A percentile compares a stretch with the other conserved stretches of the same genome.
Conservation (phyloP, 768 basidiomycete species). For the Clitopilus passeckerianus region DNA sequence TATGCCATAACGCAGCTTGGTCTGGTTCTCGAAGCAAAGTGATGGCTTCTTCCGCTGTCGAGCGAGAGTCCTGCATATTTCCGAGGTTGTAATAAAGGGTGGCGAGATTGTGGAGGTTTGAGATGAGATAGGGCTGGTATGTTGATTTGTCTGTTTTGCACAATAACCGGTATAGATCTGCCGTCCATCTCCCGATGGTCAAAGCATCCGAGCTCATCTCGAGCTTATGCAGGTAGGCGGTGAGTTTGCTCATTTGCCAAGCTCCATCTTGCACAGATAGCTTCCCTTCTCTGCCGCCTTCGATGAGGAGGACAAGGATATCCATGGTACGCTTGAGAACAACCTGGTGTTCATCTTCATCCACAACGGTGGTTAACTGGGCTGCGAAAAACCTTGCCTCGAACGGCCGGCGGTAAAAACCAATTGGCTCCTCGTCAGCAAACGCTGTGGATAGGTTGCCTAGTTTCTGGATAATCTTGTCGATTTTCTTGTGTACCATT, state of each 20-base stretch:
- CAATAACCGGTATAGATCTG: slow-evolving; percentile 8
- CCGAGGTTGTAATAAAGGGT: background rate
- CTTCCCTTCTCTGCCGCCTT: background rate
- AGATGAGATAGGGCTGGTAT: slow-evolving; percentile 9
- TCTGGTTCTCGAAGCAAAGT: slow-evolving; percentile 4
- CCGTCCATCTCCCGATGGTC: slow-evolving; percentile 10
- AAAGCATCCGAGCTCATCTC: slow-evolving; percentile 12
- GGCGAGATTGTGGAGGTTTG: slow-evolving; percentile 3
- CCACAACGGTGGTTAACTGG: background rate
- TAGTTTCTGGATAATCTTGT: background rate
- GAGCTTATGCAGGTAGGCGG: slow-evolving; percentile 6
- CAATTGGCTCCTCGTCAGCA: background rate
- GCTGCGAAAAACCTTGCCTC: background rate
- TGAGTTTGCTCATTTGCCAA: slow-evolving; percentile 12
- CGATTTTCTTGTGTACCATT: background rate
- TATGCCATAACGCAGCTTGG: background rate
- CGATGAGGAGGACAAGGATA: background rate
- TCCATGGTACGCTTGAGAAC: no score
- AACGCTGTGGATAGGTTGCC: background rate
- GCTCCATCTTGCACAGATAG: slow-evolving; percentile 11
- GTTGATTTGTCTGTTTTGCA: slow-evolving; percentile 2
- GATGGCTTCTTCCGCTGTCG: background rate
- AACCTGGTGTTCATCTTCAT: background rate
- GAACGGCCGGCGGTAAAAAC: no score
- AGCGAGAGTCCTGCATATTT: slow-evolving; percentile 1